These are phyloP conservation scores for Hippophae tibetana DNA, from an alignment of 306 rosid genomes.

Conservation along the genomic window DNA sequence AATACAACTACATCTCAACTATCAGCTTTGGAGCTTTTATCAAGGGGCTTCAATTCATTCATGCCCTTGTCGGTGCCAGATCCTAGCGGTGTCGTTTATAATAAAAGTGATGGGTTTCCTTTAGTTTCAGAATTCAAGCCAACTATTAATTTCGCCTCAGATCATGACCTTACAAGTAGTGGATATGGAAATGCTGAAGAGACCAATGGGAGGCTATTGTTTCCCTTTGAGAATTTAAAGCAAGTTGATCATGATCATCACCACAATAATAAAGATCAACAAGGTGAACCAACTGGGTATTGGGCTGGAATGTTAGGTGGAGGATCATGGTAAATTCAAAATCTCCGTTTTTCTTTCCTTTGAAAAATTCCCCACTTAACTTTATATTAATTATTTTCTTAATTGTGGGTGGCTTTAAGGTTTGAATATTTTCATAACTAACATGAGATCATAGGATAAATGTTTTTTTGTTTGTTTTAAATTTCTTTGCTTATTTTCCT, in stretches of 20 bases:
- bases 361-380: neutral
- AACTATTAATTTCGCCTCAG: conserved; percentile 47
- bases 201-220: conserved; percentile 38
- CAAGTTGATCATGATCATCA: conserved; percentile 22
- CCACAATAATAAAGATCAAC: conserved; percentile 37
- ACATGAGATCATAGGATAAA: conserved; percentile 27
- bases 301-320: conserved; percentile 88
- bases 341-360: neutral
- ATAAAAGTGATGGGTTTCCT: conserved; percentile 30
- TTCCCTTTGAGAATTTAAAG: conserved; percentile 58
- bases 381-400: conserved; percentile 20
- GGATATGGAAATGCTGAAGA: conserved; percentile 27
- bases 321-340: conserved; percentile 55
- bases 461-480: conserved; percentile 8
- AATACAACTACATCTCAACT: conserved; percentile 21
- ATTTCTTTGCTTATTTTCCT: neutral
- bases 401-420: conserved; percentile 16
- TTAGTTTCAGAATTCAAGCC: conserved; percentile 51
- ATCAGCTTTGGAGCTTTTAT: conserved; percentile 63
- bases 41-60: conserved; percentile 54
- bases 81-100: conserved; percentile 21
- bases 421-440: conserved; percentile 37
- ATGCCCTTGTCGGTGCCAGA: conserved; percentile 36
- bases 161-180: conserved; percentile 38
- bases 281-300: conserved; percentile 43